Evolutionary conservation across 164 flowering plant genomes (phyloP).

Genomic region (Dillenia suffruticosa): DNA sequence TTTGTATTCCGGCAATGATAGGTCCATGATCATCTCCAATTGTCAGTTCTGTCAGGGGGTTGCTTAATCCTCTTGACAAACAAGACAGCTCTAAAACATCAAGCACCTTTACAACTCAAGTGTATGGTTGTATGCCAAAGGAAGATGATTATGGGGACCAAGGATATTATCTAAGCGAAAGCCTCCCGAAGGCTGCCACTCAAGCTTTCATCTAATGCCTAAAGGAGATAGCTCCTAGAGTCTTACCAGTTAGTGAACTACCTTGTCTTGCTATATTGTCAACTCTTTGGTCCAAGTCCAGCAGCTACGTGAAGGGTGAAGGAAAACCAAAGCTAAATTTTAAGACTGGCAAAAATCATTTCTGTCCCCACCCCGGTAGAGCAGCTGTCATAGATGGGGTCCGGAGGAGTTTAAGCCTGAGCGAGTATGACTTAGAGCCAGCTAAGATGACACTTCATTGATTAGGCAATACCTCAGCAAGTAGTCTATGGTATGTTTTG

Average conservation of each 20-base stretch:
- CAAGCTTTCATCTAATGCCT: neutral
- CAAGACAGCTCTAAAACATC: neutral
- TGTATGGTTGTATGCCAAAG: neutral
- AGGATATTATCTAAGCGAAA: slow-evolving; percentile 2
- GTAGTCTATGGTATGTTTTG: slow-evolving; percentile 18
- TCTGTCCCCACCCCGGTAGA: slow-evolving; percentile 23
- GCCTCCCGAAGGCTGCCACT: slow-evolving; percentile 2
- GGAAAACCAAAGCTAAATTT: slow-evolving; percentile 12
- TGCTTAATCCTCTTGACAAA: slow-evolving; percentile 5
- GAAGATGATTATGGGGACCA: neutral
- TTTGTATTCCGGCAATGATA: slow-evolving; percentile 5
- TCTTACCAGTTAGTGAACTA: neutral
- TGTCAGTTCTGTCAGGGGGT: slow-evolving; percentile 3
- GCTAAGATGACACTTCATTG: slow-evolving; percentile 22
- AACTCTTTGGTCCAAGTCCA: neutral
- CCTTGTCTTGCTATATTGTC: neutral
- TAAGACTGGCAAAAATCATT: slow-evolving; percentile 18
- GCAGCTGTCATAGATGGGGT: slow-evolving; percentile 19
- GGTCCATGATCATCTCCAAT: slow-evolving; percentile 5
- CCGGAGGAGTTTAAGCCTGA: slow-evolving; percentile 7
- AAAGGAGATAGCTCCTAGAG: neutral
- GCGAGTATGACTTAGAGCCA: slow-evolving; percentile 20
- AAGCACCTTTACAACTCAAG: slow-evolving; percentile 1
- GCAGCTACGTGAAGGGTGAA: neutral
- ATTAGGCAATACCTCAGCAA: slow-evolving; percentile 25